Percentiles rank a stretch among this genome's conserved stretches.
These are phyloP conservation scores for Amanita muscaria DNA, from an alignment of 768 basidiomycete species.

Conservation along the genomic window DNA sequence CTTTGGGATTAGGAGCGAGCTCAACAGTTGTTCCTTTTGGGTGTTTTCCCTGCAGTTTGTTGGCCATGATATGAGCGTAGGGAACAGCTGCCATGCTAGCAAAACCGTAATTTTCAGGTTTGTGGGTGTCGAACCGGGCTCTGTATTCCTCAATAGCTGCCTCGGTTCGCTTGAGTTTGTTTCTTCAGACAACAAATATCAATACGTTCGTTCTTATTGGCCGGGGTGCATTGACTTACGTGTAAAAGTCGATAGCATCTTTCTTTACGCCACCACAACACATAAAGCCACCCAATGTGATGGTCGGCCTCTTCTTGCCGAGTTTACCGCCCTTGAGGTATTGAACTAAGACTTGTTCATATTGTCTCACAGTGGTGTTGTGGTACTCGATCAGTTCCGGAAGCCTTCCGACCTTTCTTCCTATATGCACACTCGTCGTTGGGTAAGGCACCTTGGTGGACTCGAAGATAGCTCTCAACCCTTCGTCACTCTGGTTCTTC, in stretches of 20 bases:
- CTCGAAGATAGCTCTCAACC: constrained; percentile 70
- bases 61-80: constrained; percentile 81
- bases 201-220: not conserved
- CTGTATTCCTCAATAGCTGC: constrained; percentile 67
- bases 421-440: constrained; percentile 84
- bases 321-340: constrained; percentile 82
- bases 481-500: constrained; percentile 78
- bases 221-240: constrained; percentile 41
- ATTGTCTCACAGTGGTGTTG: constrained; percentile 87
- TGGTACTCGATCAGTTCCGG: constrained; percentile 89
- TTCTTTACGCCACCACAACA: constrained; percentile 78
- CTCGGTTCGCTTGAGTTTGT: constrained; percentile 59
- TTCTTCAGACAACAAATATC: constrained; percentile 20
- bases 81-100: constrained; percentile 85
- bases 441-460: constrained; percentile 76
- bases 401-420: constrained; percentile 78
- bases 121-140: constrained; percentile 58
- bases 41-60: constrained; percentile 55
- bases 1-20: constrained; percentile 83
- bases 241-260: constrained; percentile 93
- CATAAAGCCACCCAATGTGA: constrained; percentile 69
- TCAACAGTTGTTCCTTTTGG: constrained; percentile 64
- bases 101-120: constrained; percentile 86
- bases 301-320: constrained; percentile 72
- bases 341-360: constrained; percentile 82